Evolutionary conservation across 352 stramenopile species (phyloP).

Genomic region (Pythium diclinum): DNA sequence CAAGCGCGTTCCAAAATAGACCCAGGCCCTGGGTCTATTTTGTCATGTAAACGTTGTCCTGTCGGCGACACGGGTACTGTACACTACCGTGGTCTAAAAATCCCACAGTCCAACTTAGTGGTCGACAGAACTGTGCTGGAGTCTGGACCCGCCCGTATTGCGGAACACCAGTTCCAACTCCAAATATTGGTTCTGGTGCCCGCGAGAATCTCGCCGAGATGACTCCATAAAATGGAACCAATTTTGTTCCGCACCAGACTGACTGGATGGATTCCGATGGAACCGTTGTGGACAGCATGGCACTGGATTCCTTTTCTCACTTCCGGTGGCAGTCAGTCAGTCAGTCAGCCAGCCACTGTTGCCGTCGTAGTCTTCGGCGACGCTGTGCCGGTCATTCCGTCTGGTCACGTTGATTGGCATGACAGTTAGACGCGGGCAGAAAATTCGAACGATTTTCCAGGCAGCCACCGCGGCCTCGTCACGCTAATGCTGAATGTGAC

Average conservation of each 20-base stretch:
- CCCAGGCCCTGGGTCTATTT: too few relatives aligned
- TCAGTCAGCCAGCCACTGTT: background rate
- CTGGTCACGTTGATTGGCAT: background rate
- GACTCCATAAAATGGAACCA: too few relatives aligned
- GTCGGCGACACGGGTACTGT: background rate
- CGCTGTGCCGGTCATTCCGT: background rate
- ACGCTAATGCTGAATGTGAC: slow-evolving; percentile 20
- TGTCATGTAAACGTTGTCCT: background rate
- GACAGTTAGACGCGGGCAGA: background rate
- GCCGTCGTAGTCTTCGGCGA: background rate
- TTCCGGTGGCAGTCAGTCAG: background rate
- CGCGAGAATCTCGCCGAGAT: too few relatives aligned
- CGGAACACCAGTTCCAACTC: too few relatives aligned
- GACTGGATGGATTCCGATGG: background rate
- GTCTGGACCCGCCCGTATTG: too few relatives aligned
- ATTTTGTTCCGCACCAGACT: background rate
- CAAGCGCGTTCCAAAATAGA: too few relatives aligned
- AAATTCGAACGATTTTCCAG: slow-evolving; percentile 16
- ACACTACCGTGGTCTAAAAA: too few relatives aligned
- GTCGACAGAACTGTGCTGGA: background rate
- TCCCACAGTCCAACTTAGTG: background rate
- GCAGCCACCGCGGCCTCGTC: slow-evolving; percentile 9
- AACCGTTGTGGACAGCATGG: background rate
- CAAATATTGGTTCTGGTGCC: background rate
- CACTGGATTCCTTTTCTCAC: background rate